Percentiles rank a stretch among this genome's conserved stretches.
Evolutionary conservation across 345 rosid species (phyloP).

Genomic region (Moringa oleifera): DNA sequence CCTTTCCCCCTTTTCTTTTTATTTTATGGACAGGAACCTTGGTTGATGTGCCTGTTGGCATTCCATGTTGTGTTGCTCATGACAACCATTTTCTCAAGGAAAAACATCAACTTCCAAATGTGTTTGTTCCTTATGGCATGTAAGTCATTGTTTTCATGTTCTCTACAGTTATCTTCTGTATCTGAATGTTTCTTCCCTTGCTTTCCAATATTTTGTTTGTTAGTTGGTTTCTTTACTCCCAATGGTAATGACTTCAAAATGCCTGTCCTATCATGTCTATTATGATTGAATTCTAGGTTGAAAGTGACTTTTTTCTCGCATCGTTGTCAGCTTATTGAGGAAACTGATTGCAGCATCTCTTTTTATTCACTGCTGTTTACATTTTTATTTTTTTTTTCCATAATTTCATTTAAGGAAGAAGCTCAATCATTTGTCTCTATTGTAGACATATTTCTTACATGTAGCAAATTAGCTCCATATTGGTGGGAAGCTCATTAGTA

Average conservation of each 20-base stretch:
- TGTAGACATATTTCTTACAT: too few relatives aligned
- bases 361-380: not conserved
- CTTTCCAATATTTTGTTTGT: not conserved
- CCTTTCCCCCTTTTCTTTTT: not conserved
- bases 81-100: slow-evolving; percentile 50
- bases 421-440: too few relatives aligned
- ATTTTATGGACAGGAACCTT: slow-evolving; percentile 67
- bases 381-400: not conserved
- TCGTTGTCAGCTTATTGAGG: not conserved
- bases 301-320: not conserved
- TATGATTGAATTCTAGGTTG: not conserved
- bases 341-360: not conserved
- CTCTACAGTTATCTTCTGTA: not conserved
- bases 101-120: slow-evolving; percentile 77
- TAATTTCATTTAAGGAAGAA: too few relatives aligned
- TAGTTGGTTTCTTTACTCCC: not conserved
- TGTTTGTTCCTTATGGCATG: slow-evolving; percentile 69
- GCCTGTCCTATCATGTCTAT: not conserved
- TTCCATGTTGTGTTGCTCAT: slow-evolving; percentile 59
- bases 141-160: slow-evolving; percentile 27
- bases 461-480: not conserved
- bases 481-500: not conserved
- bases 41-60: slow-evolving; percentile 59
- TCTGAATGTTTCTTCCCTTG: not conserved
- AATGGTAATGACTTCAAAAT: not conserved